Base-by-base conservation (phyloP, 2,329 filamentous ascomycete species). In the Alternaria dauci region DNA sequence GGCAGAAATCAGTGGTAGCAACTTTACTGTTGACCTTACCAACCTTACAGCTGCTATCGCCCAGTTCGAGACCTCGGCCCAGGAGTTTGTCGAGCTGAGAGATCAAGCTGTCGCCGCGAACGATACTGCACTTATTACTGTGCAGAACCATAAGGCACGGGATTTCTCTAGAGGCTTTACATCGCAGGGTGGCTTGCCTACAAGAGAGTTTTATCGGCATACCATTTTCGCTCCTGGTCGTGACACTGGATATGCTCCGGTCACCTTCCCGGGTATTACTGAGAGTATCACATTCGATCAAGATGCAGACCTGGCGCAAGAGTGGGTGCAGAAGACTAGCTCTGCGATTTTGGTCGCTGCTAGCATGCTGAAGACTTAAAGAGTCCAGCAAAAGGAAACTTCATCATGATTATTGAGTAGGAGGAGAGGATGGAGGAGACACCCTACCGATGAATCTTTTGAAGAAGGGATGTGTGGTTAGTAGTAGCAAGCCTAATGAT, bases 141-240 rank as follows among this genome's bases (percentile, higher is more conserved):
- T 75, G 3, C 75, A 81, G n/a, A 84, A 84, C 66, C 70, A 77
- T 60, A 83, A 82, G 65, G 78, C 79, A 47, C 72, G 80, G 9
- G 81, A 83, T 55, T 83, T 83, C 70, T 78, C 79, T 28, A 72
- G 82, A 8, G 81, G 79, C 0, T 84, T 84, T 59, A 78, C 81
- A 3, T 76, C 69, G 20, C 79, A 83, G 55, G 81, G 81, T n/a
- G 82, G 82, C 12, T 62, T 84, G 34, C 79, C 81, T 0, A 78
- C 76, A 2, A 68, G 82, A 14, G 77, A 81, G 61, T 83, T 81
- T 62, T 84, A 79, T 66, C 80, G 80, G 62, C 76, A 84, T 65
- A 73, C 81, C 8, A 76, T 83, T 20, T 83, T 82, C 58, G 81
- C 82, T 8, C 82, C 82, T 5, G 82, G 82, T 0, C 57, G 82